Evolutionary conservation across 176 grass and related monocot species (phyloP).

Genomic region (Aegilops bicornis): DNA sequence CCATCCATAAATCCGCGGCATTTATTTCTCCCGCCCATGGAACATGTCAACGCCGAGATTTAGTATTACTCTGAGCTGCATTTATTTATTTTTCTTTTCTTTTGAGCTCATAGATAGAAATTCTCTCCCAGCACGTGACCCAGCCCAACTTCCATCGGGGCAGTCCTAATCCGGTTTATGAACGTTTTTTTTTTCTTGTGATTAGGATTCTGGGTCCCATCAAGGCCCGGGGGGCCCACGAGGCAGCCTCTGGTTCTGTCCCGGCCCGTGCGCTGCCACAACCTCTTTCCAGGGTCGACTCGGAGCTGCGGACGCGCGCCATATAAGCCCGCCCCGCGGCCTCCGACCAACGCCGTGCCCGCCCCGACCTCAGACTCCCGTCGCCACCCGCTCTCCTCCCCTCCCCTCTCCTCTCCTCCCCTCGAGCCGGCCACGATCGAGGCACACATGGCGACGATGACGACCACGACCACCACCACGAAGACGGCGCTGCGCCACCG

Average conservation of each 20-base stretch:
- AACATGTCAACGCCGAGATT: not conserved
- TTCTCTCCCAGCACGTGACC: too few relatives aligned
- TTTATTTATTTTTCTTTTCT: not conserved
- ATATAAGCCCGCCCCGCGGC: not conserved
- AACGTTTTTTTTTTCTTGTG: too few relatives aligned
- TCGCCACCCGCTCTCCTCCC: not conserved
- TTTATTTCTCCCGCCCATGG: not conserved
- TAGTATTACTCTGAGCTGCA: too few relatives aligned
- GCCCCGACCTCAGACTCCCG: not conserved
- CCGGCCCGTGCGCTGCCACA: too few relatives aligned
- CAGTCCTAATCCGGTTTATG: too few relatives aligned
- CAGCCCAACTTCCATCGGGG: too few relatives aligned
- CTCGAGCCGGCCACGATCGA: too few relatives aligned
- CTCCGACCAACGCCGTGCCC: not conserved
- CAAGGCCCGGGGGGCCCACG: too few relatives aligned
- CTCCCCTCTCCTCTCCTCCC: rapidly evolving
- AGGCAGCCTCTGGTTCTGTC: too few relatives aligned
- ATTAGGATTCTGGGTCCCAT: too few relatives aligned
- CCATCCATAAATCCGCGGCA: not conserved
- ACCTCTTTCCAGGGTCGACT: not conserved
- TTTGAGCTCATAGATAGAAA: too few relatives aligned
- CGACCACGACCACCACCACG: not conserved
- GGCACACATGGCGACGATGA: conserved; percentile 13
- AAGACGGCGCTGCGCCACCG: not conserved
- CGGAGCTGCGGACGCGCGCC: not conserved